Conservation (phyloP, 1,139 yeast species). For the Hansenula lynferdii region DNA sequence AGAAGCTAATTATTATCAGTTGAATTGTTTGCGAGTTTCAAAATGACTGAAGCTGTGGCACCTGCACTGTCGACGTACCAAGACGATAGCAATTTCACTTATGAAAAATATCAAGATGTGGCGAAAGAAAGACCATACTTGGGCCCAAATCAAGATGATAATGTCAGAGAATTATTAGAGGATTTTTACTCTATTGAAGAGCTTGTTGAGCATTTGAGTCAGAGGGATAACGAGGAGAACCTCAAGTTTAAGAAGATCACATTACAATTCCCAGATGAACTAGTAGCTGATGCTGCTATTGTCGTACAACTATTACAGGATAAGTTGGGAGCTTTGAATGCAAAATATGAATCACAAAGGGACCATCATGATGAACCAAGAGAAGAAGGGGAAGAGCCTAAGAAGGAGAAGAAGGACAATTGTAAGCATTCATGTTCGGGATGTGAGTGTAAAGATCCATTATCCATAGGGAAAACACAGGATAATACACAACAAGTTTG, state of each 20-base stretch:
- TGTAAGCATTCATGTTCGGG: conserved; percentile 19
- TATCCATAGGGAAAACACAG: conserved; percentile 13
- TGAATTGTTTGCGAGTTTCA: neutral
- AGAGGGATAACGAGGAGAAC: conserved; percentile 24
- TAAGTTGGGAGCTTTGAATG: conserved; percentile 10
- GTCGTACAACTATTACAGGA: conserved; percentile 49
- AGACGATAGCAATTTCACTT: conserved; percentile 46
- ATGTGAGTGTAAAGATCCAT: conserved; percentile 23
- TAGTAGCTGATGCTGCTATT: conserved; percentile 74
- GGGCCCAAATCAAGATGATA: conserved; percentile 24
- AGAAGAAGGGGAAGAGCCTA: conserved; percentile 2
- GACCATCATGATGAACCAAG: neutral
- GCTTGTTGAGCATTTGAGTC: conserved; percentile 34
- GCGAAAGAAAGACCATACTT: conserved; percentile 32
- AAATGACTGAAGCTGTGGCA: conserved; percentile 29
- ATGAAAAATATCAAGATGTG: conserved; percentile 31
- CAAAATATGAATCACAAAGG: neutral
- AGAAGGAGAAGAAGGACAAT: conserved; percentile 11
- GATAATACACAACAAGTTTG: conserved; percentile 38
- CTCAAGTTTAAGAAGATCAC: conserved; percentile 51
- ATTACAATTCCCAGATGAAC: conserved; percentile 82
- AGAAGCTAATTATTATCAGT: neutral
- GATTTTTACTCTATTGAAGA: conserved; percentile 51
- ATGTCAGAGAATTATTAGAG: conserved; percentile 30
- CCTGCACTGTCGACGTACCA: conserved; percentile 60